Evolutionary conservation across 208 protist genomes (phyloP).

Genomic region (Balamuthia mandrillaris): DNA sequence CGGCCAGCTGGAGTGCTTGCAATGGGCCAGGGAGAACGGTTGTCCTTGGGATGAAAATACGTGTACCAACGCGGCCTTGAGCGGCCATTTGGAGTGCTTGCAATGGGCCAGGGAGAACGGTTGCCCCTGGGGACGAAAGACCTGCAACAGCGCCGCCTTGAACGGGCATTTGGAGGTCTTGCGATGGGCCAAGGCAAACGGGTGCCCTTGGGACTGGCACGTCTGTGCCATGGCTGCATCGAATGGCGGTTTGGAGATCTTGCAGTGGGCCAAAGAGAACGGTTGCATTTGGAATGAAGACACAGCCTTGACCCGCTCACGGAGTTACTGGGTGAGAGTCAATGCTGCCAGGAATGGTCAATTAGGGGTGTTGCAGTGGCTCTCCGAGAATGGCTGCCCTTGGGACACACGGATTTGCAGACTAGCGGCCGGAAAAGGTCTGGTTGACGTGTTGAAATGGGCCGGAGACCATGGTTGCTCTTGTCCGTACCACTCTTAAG

Average conservation of each 20-base stretch:
- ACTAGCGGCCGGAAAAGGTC: neutral
- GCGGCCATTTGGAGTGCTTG: neutral
- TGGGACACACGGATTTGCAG: neutral
- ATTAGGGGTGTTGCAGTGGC: neutral
- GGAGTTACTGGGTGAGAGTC: neutral
- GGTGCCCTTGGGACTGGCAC: neutral
- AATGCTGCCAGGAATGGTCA: neutral
- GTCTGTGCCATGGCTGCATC: too few species aligned
- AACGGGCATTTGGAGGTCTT: neutral
- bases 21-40: neutral
- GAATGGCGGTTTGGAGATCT: neutral
- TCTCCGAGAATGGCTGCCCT: neutral
- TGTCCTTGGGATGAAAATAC: neutral
- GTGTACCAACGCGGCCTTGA: neutral
- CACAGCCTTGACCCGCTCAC: too few species aligned
- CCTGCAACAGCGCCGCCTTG: neutral
- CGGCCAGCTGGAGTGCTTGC: neutral
- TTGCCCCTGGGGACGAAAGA: neutral
- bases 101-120: neutral
- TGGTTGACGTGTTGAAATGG: neutral
- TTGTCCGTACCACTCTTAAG: too few species aligned
- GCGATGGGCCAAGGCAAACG: neutral
- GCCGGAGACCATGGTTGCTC: neutral
- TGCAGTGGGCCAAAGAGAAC: neutral
- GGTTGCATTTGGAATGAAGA: neutral